Base-by-base conservation (phyloP, 2,329 filamentous ascomycete genomes). In the Grosmannia huntii region DNA sequence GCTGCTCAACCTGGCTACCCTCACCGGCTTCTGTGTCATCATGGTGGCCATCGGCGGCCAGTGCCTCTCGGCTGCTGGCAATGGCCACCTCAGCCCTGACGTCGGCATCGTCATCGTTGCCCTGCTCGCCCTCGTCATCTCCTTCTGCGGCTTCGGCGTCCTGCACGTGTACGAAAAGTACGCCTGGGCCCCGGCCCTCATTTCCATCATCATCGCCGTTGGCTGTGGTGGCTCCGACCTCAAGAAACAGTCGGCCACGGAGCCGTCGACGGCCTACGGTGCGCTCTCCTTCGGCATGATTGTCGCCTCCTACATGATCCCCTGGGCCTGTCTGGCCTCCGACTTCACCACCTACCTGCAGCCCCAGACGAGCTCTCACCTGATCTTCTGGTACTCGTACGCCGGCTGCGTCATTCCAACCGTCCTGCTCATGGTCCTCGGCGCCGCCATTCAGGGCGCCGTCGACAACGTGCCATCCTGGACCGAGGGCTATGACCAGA, bases 11-110 rank as follows among this genome's bases (percentile, higher is more conserved):
- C 71, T 86, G 27, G 81, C 81, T 16, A 85, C 81, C 0, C 71
- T 85, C 2, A 79, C 76, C 4, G 82, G 82, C n/a, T 86, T 85
- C 70, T 79, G 77, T 55, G 75, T 85, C 64, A 77, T 86, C 63
- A 80, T 79, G 61, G 78, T 75, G 60, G 79, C 86, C 53, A 73
- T 85, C 16, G 82, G 81, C 27, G 83, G 82, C 1, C 77, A 81
- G 65, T 81, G 77, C 41, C 72, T 84, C 9, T 76, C 79, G 0
- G 80, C 80, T 6, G 76, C 82, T 7, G 75, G 75, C 4, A 69
- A 70, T 49, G 76, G 75, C 41, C 66, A 66, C 28, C 67, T 86
- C 21, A 77, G 74, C 25, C 73, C 79, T 0, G 74, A 76, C 4
- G 76, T 79, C 12, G 82, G 83, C 48, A 85, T 86, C 57, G 77